A percentile compares a stretch with the other conserved stretches of the same genome.
Conservation (phyloP, 1,139 yeast genomes). For the Yamadazyma songkhlaensis region DNA sequence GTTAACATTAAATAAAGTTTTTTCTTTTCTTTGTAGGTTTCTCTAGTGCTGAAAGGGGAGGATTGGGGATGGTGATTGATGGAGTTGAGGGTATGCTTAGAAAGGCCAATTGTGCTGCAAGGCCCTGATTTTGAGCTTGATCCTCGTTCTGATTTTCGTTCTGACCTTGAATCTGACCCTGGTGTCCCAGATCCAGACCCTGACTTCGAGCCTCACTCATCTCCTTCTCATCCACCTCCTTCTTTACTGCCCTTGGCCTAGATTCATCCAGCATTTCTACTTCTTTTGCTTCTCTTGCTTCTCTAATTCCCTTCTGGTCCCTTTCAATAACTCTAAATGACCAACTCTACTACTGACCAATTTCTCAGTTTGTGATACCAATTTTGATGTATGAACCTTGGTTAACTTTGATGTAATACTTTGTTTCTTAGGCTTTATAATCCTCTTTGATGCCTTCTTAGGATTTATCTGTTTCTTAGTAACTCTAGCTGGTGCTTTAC, state of each 20-base stretch:
- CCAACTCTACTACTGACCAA: conserved; percentile 88
- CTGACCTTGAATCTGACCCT: conserved; percentile 2
- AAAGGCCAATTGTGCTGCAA: no score
- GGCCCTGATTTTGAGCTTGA: no score
- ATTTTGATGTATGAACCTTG: conserved; percentile 64
- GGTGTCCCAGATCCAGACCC: neutral
- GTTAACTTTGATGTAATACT: conserved; percentile 49
- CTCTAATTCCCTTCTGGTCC: conserved; percentile 84
- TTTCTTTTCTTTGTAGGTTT: conserved; percentile 2
- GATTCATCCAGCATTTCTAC: no score
- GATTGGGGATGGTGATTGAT: neutral
- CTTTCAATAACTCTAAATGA: conserved; percentile 88
- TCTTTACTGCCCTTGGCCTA: no score
- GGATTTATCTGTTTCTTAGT: conserved; percentile 59
- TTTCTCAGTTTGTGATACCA: conserved; percentile 75
- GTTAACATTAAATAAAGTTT: conserved; percentile 6
- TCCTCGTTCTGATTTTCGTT: no score
- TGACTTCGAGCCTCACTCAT: no score
- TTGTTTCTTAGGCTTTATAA: conserved; percentile 66
- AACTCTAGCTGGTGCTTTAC: conserved; percentile 46
- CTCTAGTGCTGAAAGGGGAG: conserved; percentile 1
- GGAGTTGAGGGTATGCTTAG: no score
- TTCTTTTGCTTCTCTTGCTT: conserved; percentile 40
- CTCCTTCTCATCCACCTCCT: no score
- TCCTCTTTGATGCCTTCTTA: conserved; percentile 66